Evolutionary conservation across 164 flowering plant genomes (phyloP).

Genomic region (Vitis labrusca): DNA sequence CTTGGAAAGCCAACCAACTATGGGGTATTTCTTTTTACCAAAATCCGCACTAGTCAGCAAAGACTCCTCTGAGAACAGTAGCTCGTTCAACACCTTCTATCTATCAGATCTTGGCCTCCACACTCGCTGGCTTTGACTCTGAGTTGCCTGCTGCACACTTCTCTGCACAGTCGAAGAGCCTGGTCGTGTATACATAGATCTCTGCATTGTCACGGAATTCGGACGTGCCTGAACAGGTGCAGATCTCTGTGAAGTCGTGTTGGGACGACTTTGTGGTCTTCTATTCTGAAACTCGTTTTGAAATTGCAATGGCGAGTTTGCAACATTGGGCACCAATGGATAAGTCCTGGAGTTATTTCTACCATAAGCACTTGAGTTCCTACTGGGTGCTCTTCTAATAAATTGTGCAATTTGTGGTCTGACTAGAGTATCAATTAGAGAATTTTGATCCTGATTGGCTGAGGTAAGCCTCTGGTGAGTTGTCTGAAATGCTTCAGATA

Average conservation of each 20-base stretch:
- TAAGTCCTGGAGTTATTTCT: not conserved
- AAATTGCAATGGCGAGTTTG: conserved; percentile 6
- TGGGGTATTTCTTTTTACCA: no score
- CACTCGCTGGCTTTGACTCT: conserved; percentile 18
- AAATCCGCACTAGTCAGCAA: no score
- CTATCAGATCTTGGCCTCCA: conserved; percentile 38
- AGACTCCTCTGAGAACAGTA: no score
- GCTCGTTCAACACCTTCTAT: not conserved
- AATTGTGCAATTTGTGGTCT: conserved; percentile 30
- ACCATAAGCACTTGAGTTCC: not conserved
- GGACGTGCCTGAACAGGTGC: not conserved
- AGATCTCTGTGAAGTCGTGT: not conserved
- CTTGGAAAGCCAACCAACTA: no score
- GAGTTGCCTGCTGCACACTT: conserved; percentile 1
- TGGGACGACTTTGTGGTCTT: conserved; percentile 12
- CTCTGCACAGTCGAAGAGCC: not conserved
- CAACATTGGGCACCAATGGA: not conserved
- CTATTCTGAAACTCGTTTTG: conserved; percentile 15
- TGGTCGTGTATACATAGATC: no score
- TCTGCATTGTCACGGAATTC: no score
- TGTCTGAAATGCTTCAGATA: conserved; percentile 43
- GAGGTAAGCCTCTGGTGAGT: conserved; percentile 31
- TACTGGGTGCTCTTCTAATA: conserved; percentile 6
- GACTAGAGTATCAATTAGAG: conserved; percentile 36
- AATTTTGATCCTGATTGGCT: conserved; percentile 17